Conservation (phyloP, 2,329 filamentous ascomycete species). For the Seiridium cupressi region DNA sequence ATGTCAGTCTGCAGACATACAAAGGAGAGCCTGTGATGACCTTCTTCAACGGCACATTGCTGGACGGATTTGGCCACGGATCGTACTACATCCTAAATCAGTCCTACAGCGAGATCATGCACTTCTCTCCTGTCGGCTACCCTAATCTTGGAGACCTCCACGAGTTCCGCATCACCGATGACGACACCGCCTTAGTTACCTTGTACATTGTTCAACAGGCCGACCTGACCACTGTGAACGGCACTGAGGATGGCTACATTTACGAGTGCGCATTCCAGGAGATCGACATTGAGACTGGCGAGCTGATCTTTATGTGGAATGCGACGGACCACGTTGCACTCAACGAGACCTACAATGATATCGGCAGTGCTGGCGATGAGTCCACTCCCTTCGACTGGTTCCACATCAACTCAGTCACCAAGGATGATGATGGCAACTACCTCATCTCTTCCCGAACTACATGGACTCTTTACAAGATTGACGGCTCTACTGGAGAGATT, state of each 20-base stretch:
- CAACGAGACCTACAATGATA: slow-evolving; percentile 12
- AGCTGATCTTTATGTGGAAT: slow-evolving; percentile 20
- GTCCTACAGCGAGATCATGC: slow-evolving; percentile 32
- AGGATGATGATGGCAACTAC: slow-evolving; percentile 33
- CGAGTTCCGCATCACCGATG: slow-evolving; percentile 18
- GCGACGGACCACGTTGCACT: slow-evolving; percentile 13
- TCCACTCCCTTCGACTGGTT: slow-evolving; percentile 32
- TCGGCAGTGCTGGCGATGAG: slow-evolving; percentile 17
- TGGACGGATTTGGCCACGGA: slow-evolving; percentile 18
- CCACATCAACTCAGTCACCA: slow-evolving; percentile 35
- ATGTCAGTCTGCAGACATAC: slow-evolving; percentile 23
- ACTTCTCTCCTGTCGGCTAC: slow-evolving; percentile 28
- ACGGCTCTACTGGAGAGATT: slow-evolving; percentile 22
- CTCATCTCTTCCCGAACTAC: slow-evolving; percentile 33
- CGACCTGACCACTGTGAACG: slow-evolving; percentile 15
- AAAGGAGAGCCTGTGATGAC: slow-evolving; percentile 30
- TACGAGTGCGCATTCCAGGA: slow-evolving; percentile 18
- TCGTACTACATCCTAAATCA: slow-evolving; percentile 24
- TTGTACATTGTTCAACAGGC: slow-evolving; percentile 17
- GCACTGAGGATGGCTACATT: slow-evolving; percentile 15
- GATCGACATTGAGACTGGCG: slow-evolving; percentile 18
- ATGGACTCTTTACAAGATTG: slow-evolving; percentile 26
- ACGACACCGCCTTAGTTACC: slow-evolving; percentile 16
- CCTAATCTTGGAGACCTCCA: slow-evolving; percentile 25
- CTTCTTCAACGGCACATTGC: slow-evolving; percentile 32